Evolutionary conservation across 306 rosid species (phyloP).

Genomic region (Spatholobus suberectus): DNA sequence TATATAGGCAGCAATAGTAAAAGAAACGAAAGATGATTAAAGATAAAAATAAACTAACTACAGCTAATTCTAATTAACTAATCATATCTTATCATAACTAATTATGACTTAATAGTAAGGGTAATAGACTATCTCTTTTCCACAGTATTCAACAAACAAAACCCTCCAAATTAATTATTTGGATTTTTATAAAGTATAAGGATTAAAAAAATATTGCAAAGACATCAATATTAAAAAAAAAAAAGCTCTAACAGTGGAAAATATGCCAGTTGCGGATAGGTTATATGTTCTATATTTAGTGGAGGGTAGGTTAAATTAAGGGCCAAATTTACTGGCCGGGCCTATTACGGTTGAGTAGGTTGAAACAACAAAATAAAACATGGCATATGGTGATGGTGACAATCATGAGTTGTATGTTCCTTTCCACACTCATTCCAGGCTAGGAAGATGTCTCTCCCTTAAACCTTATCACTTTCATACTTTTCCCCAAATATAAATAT

Average conservation of each 20-base stretch:
- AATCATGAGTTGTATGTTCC: neutral
- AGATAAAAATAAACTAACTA: no score
- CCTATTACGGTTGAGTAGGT: neutral
- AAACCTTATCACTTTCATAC: neutral
- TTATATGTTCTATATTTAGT: slow-evolving; percentile 25
- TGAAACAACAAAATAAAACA: neutral
- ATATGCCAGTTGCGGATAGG: neutral
- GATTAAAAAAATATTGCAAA: neutral
- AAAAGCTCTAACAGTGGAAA: neutral
- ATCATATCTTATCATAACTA: no score
- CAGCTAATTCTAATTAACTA: no score
- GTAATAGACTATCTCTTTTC: no score
- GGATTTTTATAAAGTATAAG: neutral
- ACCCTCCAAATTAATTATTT: neutral
- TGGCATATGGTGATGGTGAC: neutral
- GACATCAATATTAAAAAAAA: no score
- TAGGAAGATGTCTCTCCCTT: neutral
- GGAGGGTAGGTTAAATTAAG: neutral
- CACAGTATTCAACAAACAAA: no score
- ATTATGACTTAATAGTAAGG: no score
- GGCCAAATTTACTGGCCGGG: neutral
- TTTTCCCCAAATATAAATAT: no score
- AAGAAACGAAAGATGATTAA: no score
- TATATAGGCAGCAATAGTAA: no score
- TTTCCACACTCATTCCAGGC: slow-evolving; percentile 1